Evolutionary conservation across 495 filamentous ascomycete genomes (phyloP), one percentile per base, ranked within the genome.

Genomic region (Tuber aestivum): DNA sequence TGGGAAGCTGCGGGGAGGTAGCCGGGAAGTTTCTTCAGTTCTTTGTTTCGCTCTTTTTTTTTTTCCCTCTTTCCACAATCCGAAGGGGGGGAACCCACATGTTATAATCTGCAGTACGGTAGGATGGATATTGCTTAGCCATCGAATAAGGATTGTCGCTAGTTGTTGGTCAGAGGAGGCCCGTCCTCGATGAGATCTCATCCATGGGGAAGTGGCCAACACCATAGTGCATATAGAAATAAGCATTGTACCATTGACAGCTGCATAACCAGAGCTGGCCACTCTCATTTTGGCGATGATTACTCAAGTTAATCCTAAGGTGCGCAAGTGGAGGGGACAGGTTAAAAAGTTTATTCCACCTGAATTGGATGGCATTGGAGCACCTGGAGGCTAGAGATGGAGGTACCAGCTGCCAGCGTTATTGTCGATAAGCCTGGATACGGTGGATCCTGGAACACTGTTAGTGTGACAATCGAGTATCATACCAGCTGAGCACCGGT

Each of bases 101-200:
- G 56, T 65, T 65, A 65, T 65, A 65, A 35, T 65, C 56, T 65
- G 56, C 56, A 35, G 27, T 12, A 18, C 56, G 18, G 27, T 12
- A 18, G 56, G 56, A 65, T 65, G 27, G 32, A 65, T 35, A 35
- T 65, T 65, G 6, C 56, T 18, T 35, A 65, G 56, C 56, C 56
- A 65, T 65, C 56, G 56, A 65, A 35, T 27, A 65, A 65, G 56
- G 35, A 18, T 35, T 65, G 27, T 65, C 10, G 56, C 27, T 65
- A 6, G 27, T 20, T 65, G 56, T 65, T 18, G 56, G 56, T 27
- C 56, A 32, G n/a, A 32, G 56, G 56, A 27, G 56, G 56, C 27
- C 56, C 56, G 56, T 65, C 56, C 56, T 65, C 56, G 56, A 65
- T 65, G 27, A 65, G 56, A 65, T 35, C 56, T 65, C 56, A 35